Conservation (phyloP, 2,329 filamentous ascomycete species). For the Biscogniauxia mediterranea region DNA sequence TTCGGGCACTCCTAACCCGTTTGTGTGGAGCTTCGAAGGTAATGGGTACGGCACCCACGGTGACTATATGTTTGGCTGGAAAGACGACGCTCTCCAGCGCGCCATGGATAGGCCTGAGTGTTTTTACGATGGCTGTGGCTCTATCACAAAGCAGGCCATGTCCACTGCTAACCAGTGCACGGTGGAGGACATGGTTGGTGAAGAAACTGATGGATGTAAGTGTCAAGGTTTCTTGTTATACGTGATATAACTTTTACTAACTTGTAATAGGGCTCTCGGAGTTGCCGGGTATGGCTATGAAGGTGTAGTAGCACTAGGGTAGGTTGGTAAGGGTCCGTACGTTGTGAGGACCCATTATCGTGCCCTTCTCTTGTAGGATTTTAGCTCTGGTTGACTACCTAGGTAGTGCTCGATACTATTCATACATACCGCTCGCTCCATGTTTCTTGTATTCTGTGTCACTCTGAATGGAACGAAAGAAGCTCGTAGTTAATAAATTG, state of each 20-base stretch:
- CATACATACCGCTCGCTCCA: neutral
- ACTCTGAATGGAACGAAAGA: neutral
- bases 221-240: slow-evolving; percentile 3
- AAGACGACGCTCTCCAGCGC: slow-evolving; percentile 29
- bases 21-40: slow-evolving; percentile 29
- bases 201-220: slow-evolving; percentile 29
- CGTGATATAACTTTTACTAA: slow-evolving; percentile 3
- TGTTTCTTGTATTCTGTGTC: neutral
- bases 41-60: slow-evolving; percentile 35
- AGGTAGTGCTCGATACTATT: neutral
- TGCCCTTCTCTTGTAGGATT: neutral
- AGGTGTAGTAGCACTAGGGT: neutral
- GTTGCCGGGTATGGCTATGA: slow-evolving; percentile 12
- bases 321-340: neutral
- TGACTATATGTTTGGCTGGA: slow-evolving; percentile 38
- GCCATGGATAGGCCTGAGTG: slow-evolving; percentile 37
- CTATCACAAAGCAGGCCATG: slow-evolving; percentile 27
- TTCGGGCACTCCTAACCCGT: slow-evolving; percentile 29
- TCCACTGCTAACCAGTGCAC: slow-evolving; percentile 24
- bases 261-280: slow-evolving; percentile 14
- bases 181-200: slow-evolving; percentile 24
- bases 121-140: slow-evolving; percentile 33
- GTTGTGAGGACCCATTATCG: neutral
- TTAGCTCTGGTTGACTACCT: neutral
- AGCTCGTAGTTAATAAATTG: neutral